These are phyloP conservation scores for Lactarius vividus DNA, from an alignment of 768 basidiomycete genomes.

Conservation along the genomic window DNA sequence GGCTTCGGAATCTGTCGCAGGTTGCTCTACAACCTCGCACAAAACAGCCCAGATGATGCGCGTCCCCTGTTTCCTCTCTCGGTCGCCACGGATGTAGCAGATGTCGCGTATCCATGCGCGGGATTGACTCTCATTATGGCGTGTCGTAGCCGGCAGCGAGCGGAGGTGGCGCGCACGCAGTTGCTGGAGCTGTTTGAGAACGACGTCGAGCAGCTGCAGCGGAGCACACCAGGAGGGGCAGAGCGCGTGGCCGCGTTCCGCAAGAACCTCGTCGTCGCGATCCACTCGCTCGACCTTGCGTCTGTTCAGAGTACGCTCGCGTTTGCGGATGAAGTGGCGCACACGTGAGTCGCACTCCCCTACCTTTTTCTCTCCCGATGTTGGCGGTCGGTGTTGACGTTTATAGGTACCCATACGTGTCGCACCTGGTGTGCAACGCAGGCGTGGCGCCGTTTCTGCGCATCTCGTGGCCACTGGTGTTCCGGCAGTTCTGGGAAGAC, in stretches of 20 bases:
- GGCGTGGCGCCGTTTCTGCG: constrained; percentile 59
- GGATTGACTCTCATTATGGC: constrained; percentile 78
- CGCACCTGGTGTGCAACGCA: constrained; percentile 79
- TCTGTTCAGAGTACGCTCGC: constrained; percentile 55
- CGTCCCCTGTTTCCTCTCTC: constrained; percentile 42
- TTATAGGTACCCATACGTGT: constrained; percentile 71
- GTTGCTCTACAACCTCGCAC: constrained; percentile 65
- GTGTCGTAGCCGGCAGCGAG: constrained; percentile 65
- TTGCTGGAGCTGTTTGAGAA: constrained; percentile 54
- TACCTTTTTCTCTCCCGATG: not conserved
- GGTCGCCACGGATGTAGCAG: constrained; percentile 22
- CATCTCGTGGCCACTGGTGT: constrained; percentile 48
- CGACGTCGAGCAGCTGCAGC: constrained; percentile 43
- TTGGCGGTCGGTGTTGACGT: not conserved
- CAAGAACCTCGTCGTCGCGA: constrained; percentile 55
- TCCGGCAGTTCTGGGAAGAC: constrained; percentile 46
- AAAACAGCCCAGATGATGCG: constrained; percentile 48
- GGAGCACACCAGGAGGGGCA: constrained; percentile 39
- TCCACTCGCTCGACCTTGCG: constrained; percentile 64
- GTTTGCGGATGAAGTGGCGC: constrained; percentile 54
- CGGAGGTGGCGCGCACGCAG: constrained; percentile 55
- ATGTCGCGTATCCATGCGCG: constrained; percentile 37
- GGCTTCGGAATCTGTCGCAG: constrained; percentile 84
- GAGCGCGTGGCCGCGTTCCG: constrained; percentile 58
- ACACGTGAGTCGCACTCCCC: constrained; percentile 45